These are phyloP conservation scores for Fusarium denticulatum DNA, from an alignment of 2,329 filamentous ascomycete species.

Conservation along the genomic window DNA sequence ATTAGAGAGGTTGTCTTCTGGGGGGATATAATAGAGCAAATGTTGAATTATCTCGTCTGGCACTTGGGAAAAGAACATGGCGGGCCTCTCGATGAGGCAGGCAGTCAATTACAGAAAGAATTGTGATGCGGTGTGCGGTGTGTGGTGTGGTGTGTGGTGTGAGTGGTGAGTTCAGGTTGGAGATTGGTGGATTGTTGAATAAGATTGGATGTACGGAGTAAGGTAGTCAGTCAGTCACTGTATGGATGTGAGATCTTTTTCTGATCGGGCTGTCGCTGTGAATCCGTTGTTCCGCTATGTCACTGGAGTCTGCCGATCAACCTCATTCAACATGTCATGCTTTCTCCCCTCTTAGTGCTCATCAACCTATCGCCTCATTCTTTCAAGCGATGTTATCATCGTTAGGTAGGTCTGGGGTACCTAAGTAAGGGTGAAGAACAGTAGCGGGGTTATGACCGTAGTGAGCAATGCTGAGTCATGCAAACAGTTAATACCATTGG, in stretches of 20 bases:
- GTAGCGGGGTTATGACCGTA: constrained; percentile 33
- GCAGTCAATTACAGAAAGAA: constrained; percentile 3
- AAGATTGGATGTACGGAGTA: neutral
- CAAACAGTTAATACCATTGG: constrained; percentile 1
- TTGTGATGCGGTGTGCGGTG: constrained; percentile 11
- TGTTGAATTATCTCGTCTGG: constrained; percentile 88
- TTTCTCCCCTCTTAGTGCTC: constrained; percentile 21
- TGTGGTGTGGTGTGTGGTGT: neutral
- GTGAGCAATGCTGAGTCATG: constrained; percentile 16
- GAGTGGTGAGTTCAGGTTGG: constrained; percentile 11
- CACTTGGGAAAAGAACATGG: constrained; percentile 58
- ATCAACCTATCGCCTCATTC: constrained; percentile 29
- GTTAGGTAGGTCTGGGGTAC: constrained; percentile 20
- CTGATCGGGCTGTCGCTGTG: constrained; percentile 10
- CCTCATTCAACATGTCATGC: constrained; percentile 33
- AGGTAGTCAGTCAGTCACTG: neutral
- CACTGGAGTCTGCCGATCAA: constrained; percentile 31
- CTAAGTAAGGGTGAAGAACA: neutral
- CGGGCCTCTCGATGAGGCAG: constrained; percentile 28
- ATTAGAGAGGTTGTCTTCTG: constrained; percentile 60
- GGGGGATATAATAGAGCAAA: constrained; percentile 73
- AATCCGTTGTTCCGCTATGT: neutral
- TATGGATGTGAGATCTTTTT: neutral
- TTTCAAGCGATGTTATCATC: constrained; percentile 33
- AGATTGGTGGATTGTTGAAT: neutral